These are phyloP conservation scores for Kodamaea ohmeri DNA, from an alignment of 1,139 yeast species.

Conservation along the genomic window DNA sequence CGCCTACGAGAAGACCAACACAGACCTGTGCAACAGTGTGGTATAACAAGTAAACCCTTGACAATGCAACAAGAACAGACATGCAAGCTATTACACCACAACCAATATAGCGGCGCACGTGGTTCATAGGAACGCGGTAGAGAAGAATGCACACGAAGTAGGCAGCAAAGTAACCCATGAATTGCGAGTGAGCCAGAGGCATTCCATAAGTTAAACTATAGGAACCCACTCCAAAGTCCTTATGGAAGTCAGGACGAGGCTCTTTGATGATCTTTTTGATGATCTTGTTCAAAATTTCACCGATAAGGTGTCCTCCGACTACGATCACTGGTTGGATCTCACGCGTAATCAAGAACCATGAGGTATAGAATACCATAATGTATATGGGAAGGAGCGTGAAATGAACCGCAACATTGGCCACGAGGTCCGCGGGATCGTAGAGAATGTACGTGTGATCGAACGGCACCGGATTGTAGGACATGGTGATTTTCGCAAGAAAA, in stretches of 20 bases:
- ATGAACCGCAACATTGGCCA: conserved; percentile 65
- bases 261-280: conserved; percentile 64
- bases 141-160: conserved; percentile 51
- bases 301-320: conserved; percentile 81
- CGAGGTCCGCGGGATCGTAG: conserved; percentile 63
- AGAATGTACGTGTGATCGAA: conserved; percentile 75
- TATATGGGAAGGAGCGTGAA: conserved; percentile 83
- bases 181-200: conserved; percentile 98
- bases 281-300: conserved; percentile 70
- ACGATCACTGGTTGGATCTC: conserved; percentile 83
- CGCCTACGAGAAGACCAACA: conserved; percentile 70
- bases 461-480: conserved; percentile 40
- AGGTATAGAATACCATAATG: conserved; percentile 72
- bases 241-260: conserved; percentile 70
- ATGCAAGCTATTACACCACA: conserved; percentile 23
- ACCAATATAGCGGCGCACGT: conserved; percentile 23
- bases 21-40: conserved; percentile 72
- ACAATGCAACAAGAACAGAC: conserved; percentile 57
- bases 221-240: conserved; percentile 46
- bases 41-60: conserved; percentile 76
- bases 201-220: conserved; percentile 74
- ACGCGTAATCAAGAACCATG: conserved; percentile 79
- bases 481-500: neutral
- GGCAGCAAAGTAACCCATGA: conserved; percentile 80
- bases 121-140: conserved; percentile 26